These are phyloP conservation scores for Waitea zeae DNA, from an alignment of 1,284 basidiomycete species.

Conservation along the genomic window DNA sequence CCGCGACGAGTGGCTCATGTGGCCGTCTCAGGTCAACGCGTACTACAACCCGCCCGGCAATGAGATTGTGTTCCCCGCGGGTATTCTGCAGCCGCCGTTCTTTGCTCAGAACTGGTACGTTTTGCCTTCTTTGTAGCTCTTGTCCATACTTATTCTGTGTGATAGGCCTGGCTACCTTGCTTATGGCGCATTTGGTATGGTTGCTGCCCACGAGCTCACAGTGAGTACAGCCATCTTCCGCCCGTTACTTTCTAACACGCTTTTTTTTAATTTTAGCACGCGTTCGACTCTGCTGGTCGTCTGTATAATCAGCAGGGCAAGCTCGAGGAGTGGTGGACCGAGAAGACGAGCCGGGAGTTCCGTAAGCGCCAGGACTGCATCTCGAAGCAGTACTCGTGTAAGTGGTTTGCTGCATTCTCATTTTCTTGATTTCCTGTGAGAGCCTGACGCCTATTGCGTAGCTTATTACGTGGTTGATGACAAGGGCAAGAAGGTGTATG, in stretches of 20 bases:
- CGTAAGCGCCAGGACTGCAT: slow-evolving; percentile 76
- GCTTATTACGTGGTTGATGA: slow-evolving; percentile 75
- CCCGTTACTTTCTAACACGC: not conserved
- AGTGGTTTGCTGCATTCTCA: slow-evolving; percentile 9
- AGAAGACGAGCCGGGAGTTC: slow-evolving; percentile 73
- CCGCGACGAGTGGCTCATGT: slow-evolving; percentile 78
- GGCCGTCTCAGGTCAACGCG: slow-evolving; percentile 64
- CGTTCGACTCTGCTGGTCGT: slow-evolving; percentile 84
- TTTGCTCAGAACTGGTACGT: slow-evolving; percentile 69
- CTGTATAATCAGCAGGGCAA: slow-evolving; percentile 68
- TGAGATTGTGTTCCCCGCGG: slow-evolving; percentile 95
- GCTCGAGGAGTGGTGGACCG: slow-evolving; percentile 81
- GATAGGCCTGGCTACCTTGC: slow-evolving; percentile 72
- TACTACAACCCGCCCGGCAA: slow-evolving; percentile 72
- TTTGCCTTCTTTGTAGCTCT: slow-evolving; percentile 3
- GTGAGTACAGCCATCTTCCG: slow-evolving; percentile 18
- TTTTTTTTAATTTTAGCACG: slow-evolving; percentile 37
- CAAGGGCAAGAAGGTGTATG: slow-evolving; percentile 66
- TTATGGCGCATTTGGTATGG: slow-evolving; percentile 83
- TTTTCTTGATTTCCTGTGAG: slow-evolving; percentile 1
- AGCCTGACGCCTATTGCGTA: too few species aligned
- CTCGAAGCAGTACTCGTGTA: slow-evolving; percentile 72
- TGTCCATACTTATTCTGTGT: slow-evolving; percentile 1
- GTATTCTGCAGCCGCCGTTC: slow-evolving; percentile 87
- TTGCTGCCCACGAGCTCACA: slow-evolving; percentile 81